These are phyloP conservation scores for Clitoria ternatea DNA, from an alignment of 306 rosid genomes.

Conservation along the genomic window DNA sequence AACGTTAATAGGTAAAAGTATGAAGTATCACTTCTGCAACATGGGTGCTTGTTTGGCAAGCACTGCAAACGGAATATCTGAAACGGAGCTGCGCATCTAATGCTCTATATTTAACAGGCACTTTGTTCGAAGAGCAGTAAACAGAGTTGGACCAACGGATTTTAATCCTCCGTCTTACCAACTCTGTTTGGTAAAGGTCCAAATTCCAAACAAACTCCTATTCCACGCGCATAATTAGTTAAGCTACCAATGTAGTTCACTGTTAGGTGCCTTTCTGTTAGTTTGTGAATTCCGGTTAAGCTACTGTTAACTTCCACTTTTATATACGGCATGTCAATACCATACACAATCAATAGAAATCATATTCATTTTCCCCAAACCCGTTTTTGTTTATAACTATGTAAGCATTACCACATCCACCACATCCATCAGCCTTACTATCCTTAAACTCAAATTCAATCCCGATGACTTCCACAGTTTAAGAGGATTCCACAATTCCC, in stretches of 20 bases:
- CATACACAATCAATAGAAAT: background rate
- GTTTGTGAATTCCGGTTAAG: background rate
- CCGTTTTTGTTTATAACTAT: background rate
- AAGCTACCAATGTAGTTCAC: background rate
- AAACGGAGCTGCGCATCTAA: too few species aligned
- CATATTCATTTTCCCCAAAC: background rate
- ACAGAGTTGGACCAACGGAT: too few species aligned
- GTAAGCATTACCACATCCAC: background rate
- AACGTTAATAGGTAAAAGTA: background rate
- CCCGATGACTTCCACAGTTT: background rate
- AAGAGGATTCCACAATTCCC: background rate
- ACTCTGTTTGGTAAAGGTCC: too few species aligned
- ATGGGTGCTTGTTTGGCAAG: too few species aligned
- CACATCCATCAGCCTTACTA: background rate
- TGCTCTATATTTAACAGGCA: too few species aligned
- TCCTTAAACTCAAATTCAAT: background rate
- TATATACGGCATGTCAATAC: background rate
- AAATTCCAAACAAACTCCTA: too few species aligned
- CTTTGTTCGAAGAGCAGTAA: too few species aligned
- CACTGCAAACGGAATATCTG: too few species aligned
- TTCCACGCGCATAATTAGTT: background rate
- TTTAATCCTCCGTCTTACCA: too few species aligned
- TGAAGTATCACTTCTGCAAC: background rate
- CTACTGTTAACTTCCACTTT: background rate
- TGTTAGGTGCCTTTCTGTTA: background rate